Conservation (phyloP, 2,329 filamentous ascomycete genomes). For the Truncatella angustata region DNA sequence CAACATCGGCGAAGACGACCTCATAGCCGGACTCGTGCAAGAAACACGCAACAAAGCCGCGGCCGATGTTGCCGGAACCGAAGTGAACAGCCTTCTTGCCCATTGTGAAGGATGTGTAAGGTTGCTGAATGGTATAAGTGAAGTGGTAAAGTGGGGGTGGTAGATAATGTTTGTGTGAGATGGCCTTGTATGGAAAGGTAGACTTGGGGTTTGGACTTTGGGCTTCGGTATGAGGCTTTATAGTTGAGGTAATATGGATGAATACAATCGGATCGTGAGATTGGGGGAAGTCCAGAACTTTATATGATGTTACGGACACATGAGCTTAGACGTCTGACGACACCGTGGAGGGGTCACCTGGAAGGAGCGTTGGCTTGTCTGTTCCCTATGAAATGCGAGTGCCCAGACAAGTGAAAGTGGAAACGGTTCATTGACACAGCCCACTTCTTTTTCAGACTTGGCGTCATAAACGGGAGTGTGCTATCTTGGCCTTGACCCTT, state of each 20-base stretch:
- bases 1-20: conserved; percentile 94
- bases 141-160: neutral
- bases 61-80: conserved; percentile 81
- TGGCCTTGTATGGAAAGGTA: neutral
- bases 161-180: neutral
- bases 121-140: neutral
- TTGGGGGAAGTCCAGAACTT: conserved; percentile 1
- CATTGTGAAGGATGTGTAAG: conserved; percentile 34
- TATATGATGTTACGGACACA: neutral
- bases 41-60: conserved; percentile 87
- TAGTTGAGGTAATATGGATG: neutral
- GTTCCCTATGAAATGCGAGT: conserved; percentile 4
- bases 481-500: neutral
- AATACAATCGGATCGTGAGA: conserved; percentile 4
- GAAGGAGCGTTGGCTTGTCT: neutral
- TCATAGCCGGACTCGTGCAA: conserved; percentile 93
- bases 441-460: conserved; percentile 2
- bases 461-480: conserved; percentile 9
- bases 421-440: conserved; percentile 9
- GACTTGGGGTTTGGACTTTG: neutral
- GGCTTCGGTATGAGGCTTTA: neutral
- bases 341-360: conserved; percentile 1
- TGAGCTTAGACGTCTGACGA: neutral
- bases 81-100: conserved; percentile 77
- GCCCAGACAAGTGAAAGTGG: conserved; percentile 5